Evolutionary conservation across 352 stramenopile species (phyloP), one percentile per base, ranked within the genome.

Genomic region (Blastocystis sp.): DNA sequence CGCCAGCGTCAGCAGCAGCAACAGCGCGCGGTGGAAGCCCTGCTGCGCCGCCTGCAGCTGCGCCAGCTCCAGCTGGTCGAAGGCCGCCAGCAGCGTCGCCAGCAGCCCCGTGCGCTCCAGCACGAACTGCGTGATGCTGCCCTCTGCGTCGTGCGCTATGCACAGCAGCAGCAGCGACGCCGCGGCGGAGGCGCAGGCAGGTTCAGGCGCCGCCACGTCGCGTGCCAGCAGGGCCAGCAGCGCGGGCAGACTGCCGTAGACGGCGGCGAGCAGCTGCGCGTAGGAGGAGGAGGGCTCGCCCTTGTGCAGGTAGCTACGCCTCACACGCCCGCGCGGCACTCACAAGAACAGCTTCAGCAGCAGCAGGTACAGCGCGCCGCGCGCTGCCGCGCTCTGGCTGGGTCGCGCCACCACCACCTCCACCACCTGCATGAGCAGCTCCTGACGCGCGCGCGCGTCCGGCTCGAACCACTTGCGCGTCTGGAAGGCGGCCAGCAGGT

Each of bases 321-420:
- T 71, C 14, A 71, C 7, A 6, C 19, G 14, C 2, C 34, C 21
- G 17, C 17, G 43, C 40, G 2, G 43, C 4, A 3, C 14, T 52
- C 17, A 71, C 64, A 24, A 60, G 48, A 81, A 24, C 3, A 81
- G 48, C 28, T 38, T 24, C 3, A 81, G 71, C 38, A 81, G n/a
- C 40, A 81, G 17, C 3, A 81, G 14, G 28, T 81, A 81, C 7
- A 63, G 71, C 7, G 21, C 28, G 24, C 21, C 19, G 28, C 59
- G 52, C 48, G 71, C 48, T 54, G 48, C 59, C 14, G 21, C 3
- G 71, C 43, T 64, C 62, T 69, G 62, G 21, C 34, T 34, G 28
- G 28, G 28, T 0, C 48, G 48, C 48, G 48, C 6, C 6, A 57
- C 14, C 48, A 57, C 14, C 48, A 14, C 48, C 6, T 7, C 7